Evolutionary conservation across 257 asterid species (phyloP), one percentile per base, ranked within the genome.

Genomic region (Cruciata laevipes): DNA sequence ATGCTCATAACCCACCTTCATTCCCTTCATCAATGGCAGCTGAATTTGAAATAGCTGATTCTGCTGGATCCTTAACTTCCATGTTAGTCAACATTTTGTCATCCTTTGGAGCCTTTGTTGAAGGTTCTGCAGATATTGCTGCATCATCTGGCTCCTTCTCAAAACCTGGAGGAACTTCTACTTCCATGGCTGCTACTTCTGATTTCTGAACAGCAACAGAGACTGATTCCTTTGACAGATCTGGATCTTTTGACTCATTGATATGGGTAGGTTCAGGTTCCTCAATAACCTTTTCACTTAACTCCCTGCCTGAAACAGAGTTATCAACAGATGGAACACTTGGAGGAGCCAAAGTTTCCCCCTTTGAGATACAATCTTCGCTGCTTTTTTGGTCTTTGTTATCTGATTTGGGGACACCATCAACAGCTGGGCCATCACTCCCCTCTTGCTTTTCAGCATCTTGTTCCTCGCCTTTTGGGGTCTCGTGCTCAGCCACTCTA

Each of bases 61-160:
- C 71, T 69, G 66, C 86, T 31, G 81, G 71, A 65, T 78, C 92
- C 77, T 83, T 77, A 73, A 78, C 78, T 68, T 79, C 89, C 32
- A 83, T 68, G 58, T 59, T 55, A 42, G 88, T 65, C 68, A 61
- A 52, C 81, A 69, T 76, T 31, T 76, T 84, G 74, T 83, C 86
- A 55, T 84, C 95, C 74, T 85, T 84, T 38, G 66, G 73, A 74
- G 77, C 81, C 72, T 78, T 89, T 27, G 74, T 72, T 52, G 89
- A 66, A 35, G 71, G 73, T 57, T 75, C 79, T 66, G 66, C 79
- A 23, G 69, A 71, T 49, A 73, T 63, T 31, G 75, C 81, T 71
- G 78, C 82, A 73, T 76, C 80, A 56, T 69, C 86, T 47, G 86
- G 80, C 76, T 85, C 92, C 79, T 83, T 84, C 61, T 76, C 68